Evolutionary conservation across 2,329 filamentous ascomycete species (phyloP).

Genomic region (Emergomyces africanus): DNA sequence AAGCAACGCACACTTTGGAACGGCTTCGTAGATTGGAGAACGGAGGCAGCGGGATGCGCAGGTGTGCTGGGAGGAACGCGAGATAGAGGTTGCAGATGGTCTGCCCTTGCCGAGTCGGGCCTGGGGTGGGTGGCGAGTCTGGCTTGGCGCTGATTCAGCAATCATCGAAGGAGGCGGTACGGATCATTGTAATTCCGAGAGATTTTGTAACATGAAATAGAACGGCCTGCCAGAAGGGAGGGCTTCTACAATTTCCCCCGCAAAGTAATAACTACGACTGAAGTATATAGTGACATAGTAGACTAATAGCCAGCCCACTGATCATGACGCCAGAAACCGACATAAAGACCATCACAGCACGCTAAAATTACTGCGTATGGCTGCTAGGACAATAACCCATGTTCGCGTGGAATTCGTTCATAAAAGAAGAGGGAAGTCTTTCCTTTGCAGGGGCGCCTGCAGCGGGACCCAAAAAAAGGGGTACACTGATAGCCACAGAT

Average conservation of each 20-base stretch:
- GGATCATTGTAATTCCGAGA: not conserved
- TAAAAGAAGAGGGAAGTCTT: not conserved
- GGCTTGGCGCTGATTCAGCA: not conserved
- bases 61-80: slow-evolving; percentile 1
- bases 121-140: not conserved
- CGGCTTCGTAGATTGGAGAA: slow-evolving; percentile 14
- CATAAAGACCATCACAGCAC: not conserved
- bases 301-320: not conserved
- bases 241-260: too few relatives aligned
- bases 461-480: not conserved
- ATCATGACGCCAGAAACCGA: not conserved
- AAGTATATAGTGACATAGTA: not conserved
- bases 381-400: not conserved
- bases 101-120: not conserved
- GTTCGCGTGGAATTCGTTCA: not conserved
- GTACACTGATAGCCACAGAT: not conserved
- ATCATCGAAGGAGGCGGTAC: not conserved
- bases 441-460: not conserved
- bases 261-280: not conserved
- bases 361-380: not conserved
- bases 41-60: not conserved
- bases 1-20: slow-evolving; percentile 9
- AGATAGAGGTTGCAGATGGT: not conserved
- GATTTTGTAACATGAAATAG: too few relatives aligned
- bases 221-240: too few relatives aligned